Conservation (phyloP, 345 rosid species). For the Microthlaspi erraticum region DNA sequence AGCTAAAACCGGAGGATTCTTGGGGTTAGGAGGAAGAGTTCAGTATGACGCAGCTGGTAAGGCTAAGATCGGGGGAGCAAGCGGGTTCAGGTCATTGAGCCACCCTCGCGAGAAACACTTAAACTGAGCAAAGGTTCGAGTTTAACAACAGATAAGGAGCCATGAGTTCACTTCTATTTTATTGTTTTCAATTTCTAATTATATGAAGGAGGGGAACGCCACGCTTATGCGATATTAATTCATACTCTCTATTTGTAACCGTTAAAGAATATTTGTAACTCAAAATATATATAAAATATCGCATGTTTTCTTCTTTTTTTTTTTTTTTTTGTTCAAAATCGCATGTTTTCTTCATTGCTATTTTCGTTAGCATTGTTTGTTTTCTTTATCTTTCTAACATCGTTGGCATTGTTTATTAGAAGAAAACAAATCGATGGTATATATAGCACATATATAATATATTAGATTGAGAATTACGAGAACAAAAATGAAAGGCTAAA, state of each 20-base stretch:
- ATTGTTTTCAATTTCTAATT: background rate
- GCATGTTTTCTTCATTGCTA: background rate
- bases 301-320: no score
- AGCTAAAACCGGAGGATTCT: background rate
- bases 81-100: constrained; percentile 20
- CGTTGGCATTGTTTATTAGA: no score
- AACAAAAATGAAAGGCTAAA: no score
- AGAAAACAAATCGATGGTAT: no score
- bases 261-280: background rate
- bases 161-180: constrained; percentile 37
- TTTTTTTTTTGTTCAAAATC: no score
- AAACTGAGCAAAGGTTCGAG: constrained; percentile 13
- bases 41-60: constrained; percentile 24
- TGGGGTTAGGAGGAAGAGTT: constrained; percentile 15
- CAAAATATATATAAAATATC: constrained; percentile 6
- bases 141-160: constrained; percentile 43
- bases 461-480: no score
- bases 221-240: constrained; percentile 37
- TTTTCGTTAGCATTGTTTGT: no score
- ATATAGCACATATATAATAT: no score
- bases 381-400: no score
- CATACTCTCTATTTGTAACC: constrained; percentile 22
- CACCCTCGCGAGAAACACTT: constrained; percentile 14
- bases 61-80: constrained; percentile 14
- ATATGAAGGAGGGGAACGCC: constrained; percentile 35